Conservation (phyloP, 805 yeast species). For the Saturnispora quitensis region DNA sequence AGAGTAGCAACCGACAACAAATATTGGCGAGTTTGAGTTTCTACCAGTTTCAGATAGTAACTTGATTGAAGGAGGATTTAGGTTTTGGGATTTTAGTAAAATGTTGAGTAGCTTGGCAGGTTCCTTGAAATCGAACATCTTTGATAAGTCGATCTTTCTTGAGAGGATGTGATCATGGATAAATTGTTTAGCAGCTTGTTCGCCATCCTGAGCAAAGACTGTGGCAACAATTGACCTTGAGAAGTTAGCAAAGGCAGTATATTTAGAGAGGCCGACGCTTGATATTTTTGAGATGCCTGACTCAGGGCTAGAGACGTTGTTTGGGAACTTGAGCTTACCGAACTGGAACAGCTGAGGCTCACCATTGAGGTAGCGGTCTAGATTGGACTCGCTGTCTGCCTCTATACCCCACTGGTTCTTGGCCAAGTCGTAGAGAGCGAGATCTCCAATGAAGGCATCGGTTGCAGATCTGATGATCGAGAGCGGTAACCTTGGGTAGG, state of each 20-base stretch:
- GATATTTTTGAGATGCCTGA: constrained; percentile 30
- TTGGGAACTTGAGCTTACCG: constrained; percentile 54
- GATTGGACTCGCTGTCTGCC: constrained; percentile 51
- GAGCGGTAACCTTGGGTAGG: constrained; percentile 86
- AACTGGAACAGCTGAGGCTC: constrained; percentile 59
- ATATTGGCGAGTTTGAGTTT: constrained; percentile 71
- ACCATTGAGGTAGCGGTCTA: constrained; percentile 58
- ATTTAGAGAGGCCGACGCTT: constrained; percentile 19
- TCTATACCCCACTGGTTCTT: constrained; percentile 79
- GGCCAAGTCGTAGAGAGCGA: constrained; percentile 58
- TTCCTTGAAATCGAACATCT: constrained; percentile 70
- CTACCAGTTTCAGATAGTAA: constrained; percentile 93
- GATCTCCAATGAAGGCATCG: constrained; percentile 63
- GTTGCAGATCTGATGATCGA: constrained; percentile 67
- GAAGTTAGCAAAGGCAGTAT: constrained; percentile 50
- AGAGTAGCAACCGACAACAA: constrained; percentile 82
- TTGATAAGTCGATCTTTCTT: constrained; percentile 66
- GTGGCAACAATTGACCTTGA: constrained; percentile 83
- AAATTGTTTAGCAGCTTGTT: constrained; percentile 54
- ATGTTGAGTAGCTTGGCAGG: constrained; percentile 80
- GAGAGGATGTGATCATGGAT: constrained; percentile 69
- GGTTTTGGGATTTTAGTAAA: constrained; percentile 65
- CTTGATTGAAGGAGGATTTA: constrained; percentile 69
- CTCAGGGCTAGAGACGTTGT: constrained; percentile 42
- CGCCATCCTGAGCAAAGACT: constrained; percentile 64